These are phyloP conservation scores for Parachaetomium inaequale DNA, from an alignment of 495 filamentous ascomycete species.

Conservation along the genomic window DNA sequence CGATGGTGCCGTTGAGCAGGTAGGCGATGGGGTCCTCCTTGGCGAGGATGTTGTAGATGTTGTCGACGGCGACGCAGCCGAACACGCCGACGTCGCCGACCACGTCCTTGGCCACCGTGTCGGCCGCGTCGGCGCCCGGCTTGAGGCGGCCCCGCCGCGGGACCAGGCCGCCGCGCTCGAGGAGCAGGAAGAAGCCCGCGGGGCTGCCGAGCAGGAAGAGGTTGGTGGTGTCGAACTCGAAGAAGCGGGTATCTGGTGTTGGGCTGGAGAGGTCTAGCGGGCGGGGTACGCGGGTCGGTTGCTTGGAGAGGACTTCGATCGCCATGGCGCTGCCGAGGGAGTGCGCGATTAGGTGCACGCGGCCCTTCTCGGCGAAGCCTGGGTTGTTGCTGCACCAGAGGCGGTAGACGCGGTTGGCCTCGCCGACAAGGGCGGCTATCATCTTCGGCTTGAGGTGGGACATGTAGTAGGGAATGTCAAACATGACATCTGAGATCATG, in stretches of 20 bases:
- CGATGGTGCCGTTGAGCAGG: conserved; percentile 83
- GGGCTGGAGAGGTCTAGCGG: conserved; percentile 48
- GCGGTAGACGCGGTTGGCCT: conserved; percentile 90
- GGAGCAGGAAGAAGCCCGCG: conserved; percentile 84
- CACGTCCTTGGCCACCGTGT: conserved; percentile 60
- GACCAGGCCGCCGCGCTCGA: conserved; percentile 77
- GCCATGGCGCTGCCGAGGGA: conserved; percentile 93
- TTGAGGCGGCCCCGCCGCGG: conserved; percentile 75
- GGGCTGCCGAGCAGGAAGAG: conserved; percentile 92
- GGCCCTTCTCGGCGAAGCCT: conserved; percentile 71
- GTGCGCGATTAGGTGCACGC: conserved; percentile 89
- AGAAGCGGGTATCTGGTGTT: conserved; percentile 56
- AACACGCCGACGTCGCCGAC: conserved; percentile 73
- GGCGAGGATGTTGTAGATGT: conserved; percentile 88
- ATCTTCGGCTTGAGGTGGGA: conserved; percentile 94
- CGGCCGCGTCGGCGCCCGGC: conserved; percentile 58
- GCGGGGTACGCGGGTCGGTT: conserved; percentile 62
- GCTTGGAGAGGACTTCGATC: conserved; percentile 81
- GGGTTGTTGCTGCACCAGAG: conserved; percentile 93
- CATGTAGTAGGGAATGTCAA: conserved; percentile 95
- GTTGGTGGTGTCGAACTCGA: conserved; percentile 87
- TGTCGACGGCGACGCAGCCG: conserved; percentile 90
- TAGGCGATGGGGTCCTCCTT: conserved; percentile 75
- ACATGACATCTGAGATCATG: conserved; percentile 93
- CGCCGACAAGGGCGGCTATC: conserved; percentile 80